phyloP scores from a whole-genome alignment of 2,329 filamentous ascomycete genomes.

The Verticillium klebahnii region DNA sequence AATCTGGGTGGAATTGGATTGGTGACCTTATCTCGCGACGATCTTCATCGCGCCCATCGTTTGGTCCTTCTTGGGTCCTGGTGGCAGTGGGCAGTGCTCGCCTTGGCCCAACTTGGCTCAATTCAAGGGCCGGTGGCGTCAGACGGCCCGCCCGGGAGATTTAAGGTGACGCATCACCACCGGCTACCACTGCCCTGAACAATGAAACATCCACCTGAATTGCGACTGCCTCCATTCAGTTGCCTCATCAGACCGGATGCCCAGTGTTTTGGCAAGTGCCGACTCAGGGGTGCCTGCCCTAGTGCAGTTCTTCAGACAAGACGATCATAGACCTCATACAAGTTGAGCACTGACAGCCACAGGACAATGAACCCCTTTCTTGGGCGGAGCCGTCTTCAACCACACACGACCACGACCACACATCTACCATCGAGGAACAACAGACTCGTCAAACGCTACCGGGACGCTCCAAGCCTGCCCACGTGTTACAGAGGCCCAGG shows the following conservation, averaged over 20 bases:
- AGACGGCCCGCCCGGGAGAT: neutral
- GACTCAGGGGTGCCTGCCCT: neutral
- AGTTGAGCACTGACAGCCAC: neutral
- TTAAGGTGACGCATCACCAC: neutral
- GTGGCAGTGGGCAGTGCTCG: neutral
- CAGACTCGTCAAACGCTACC: neutral
- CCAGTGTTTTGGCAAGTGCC: neutral
- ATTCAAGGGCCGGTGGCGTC: neutral
- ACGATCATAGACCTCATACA: neutral
- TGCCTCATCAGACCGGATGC: neutral
- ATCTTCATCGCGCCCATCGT: neutral
- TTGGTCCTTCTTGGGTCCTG: neutral
- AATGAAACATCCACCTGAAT: neutral
- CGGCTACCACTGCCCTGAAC: neutral
- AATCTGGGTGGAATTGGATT: neutral
- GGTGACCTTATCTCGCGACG: neutral
- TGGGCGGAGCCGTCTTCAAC: neutral
- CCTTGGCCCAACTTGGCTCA: neutral
- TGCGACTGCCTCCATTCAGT: neutral
- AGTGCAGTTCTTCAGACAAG: neutral
- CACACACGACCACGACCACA: neutral
- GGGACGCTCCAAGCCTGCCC: neutral
- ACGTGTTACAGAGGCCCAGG: neutral
- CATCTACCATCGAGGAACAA: neutral
- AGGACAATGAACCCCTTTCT: too few species aligned